Conservation (phyloP, 805 yeast species). For the Saturnispora ahearnii region DNA sequence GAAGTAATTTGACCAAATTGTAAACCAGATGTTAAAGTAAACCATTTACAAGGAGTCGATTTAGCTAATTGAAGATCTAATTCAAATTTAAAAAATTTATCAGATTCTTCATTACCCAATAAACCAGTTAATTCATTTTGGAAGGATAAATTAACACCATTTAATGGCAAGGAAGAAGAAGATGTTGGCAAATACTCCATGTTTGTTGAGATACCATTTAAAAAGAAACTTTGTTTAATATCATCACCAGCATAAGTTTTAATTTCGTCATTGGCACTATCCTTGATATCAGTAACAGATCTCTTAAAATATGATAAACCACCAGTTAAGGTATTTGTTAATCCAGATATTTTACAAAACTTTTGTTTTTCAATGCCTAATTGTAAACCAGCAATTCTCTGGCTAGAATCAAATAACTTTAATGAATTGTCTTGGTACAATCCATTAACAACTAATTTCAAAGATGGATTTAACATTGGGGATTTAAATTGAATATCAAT, state of each 20-base stretch:
- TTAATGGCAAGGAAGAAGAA: constrained; percentile 34
- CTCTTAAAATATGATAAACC: constrained; percentile 60
- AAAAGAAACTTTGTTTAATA: constrained; percentile 45
- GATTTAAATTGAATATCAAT: constrained; percentile 39
- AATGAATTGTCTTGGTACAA: background rate
- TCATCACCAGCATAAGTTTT: constrained; percentile 55
- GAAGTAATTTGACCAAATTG: constrained; percentile 50
- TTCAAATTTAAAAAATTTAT: constrained; percentile 32
- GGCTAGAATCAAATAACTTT: constrained; percentile 23
- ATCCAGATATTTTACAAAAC: constrained; percentile 11
- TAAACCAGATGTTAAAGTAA: constrained; percentile 42
- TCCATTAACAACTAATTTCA: constrained; percentile 36
- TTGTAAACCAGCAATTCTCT: constrained; percentile 39
- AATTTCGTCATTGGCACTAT: constrained; percentile 45
- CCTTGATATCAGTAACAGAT: constrained; percentile 41
- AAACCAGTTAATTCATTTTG: constrained; percentile 38
- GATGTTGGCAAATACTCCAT: constrained; percentile 30
- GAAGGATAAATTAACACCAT: constrained; percentile 35
- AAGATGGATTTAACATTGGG: constrained; percentile 38
- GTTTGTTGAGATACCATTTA: constrained; percentile 35
- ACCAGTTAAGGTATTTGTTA: constrained; percentile 18
- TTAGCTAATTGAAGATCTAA: constrained; percentile 26
- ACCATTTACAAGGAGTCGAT: constrained; percentile 34
- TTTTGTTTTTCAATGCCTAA: constrained; percentile 37
- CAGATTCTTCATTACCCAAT: constrained; percentile 14